Evolutionary conservation across 2,329 filamentous ascomycete species (phyloP).

Genomic region (Phyllosticta paracitricarpa): DNA sequence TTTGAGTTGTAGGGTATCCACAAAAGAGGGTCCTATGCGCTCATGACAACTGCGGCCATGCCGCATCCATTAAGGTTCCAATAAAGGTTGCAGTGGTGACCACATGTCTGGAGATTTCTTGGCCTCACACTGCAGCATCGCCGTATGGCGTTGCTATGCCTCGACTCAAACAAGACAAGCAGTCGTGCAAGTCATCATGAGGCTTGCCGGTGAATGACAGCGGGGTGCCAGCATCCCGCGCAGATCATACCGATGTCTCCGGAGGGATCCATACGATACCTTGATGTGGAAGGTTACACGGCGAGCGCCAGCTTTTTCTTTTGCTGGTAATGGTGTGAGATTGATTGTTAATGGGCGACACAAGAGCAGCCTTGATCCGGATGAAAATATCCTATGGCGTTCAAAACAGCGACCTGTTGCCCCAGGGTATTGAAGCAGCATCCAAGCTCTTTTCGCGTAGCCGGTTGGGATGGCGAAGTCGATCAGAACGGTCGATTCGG

Average conservation of each 20-base stretch:
- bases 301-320: background rate
- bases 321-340: background rate
- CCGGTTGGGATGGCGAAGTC: background rate
- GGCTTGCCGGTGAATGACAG: background rate
- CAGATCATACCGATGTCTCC: background rate
- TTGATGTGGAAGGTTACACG: background rate
- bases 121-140: background rate
- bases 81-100: background rate
- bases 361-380: background rate
- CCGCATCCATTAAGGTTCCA: background rate
- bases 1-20: background rate
- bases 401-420: background rate
- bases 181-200: background rate
- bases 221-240: background rate
- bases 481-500: background rate
- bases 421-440: background rate
- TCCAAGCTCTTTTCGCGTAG: background rate
- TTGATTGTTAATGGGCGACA: background rate
- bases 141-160: background rate
- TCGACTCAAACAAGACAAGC: background rate
- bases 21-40: background rate
- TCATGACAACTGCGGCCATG: background rate
- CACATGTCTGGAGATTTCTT: background rate
- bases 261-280: background rate
- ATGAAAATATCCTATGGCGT: background rate